Conservation (phyloP, 2,329 filamentous ascomycete species). For the Clonostachys rosea region DNA sequence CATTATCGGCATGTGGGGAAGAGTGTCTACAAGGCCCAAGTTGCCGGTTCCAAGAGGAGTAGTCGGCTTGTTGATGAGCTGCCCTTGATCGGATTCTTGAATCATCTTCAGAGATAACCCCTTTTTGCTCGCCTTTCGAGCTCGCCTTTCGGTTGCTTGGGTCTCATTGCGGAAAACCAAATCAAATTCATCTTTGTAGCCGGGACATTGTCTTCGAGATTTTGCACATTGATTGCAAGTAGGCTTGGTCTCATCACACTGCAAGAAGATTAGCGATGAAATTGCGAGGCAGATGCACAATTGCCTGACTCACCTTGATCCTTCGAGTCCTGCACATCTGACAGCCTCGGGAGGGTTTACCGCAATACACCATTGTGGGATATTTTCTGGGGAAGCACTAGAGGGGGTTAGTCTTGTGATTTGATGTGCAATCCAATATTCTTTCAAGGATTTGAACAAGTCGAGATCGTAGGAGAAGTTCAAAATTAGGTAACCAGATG, state of each 20-base stretch:
- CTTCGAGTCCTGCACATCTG: conserved; percentile 70
- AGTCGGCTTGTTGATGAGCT: background rate
- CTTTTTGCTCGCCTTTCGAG: conserved; percentile 50
- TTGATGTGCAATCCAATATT: background rate
- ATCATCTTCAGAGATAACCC: conserved; percentile 26
- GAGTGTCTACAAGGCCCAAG: background rate
- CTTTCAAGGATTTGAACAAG: background rate
- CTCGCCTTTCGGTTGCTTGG: conserved; percentile 59
- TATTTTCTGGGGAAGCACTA: background rate
- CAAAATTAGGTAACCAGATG: too few relatives aligned
- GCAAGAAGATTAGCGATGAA: conserved; percentile 1
- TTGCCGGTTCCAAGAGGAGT: background rate
- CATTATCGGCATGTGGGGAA: conserved; percentile 40
- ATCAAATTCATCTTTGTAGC: conserved; percentile 69
- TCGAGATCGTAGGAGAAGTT: background rate
- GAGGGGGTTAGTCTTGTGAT: background rate
- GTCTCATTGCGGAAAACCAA: conserved; percentile 71
- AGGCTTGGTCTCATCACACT: conserved; percentile 66
- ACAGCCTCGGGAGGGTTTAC: conserved; percentile 64
- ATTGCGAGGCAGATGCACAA: background rate
- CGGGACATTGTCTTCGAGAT: conserved; percentile 58
- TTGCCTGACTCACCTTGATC: conserved; percentile 55
- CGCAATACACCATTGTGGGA: conserved; percentile 57
- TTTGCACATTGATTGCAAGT: conserved; percentile 62
- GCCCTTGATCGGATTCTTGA: conserved; percentile 2